Evolutionary conservation across 495 filamentous ascomycete species (phyloP).

Genomic region (Lasiosphaeria ovina): DNA sequence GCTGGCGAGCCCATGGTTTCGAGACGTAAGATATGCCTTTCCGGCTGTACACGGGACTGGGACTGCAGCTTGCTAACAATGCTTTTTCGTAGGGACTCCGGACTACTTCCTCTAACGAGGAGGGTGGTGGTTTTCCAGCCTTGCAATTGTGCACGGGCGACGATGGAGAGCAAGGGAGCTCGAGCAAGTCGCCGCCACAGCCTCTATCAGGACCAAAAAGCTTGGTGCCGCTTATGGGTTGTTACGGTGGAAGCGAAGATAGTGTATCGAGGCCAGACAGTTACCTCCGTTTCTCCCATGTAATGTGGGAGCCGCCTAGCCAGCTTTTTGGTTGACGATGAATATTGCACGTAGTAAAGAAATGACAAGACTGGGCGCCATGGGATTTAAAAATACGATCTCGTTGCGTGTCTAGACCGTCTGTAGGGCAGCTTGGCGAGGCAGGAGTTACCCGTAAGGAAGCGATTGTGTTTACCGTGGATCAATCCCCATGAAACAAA

Average conservation of each 20-base stretch:
- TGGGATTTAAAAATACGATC: too few species aligned
- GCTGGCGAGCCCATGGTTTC: slow-evolving; percentile 99
- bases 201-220: not conserved
- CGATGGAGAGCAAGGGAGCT: slow-evolving; percentile 3
- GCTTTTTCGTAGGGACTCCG: slow-evolving; percentile 62
- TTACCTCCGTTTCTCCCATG: not conserved
- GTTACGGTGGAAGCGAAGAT: not conserved
- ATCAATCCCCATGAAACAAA: too few species aligned
- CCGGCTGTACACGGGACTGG: not conserved
- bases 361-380: too few species aligned
- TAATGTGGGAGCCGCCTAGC: not conserved
- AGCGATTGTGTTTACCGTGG: too few species aligned
- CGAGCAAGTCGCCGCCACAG: slow-evolving; percentile 9
- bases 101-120: slow-evolving; percentile 88
- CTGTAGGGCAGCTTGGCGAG: too few species aligned
- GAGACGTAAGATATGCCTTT: slow-evolving; percentile 57
- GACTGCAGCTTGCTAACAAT: slow-evolving; percentile 14
- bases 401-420: too few species aligned
- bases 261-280: not conserved
- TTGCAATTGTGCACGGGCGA: not conserved
- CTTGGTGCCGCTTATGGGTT: slow-evolving; percentile 1
- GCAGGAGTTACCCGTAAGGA: too few species aligned
- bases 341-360: not conserved
- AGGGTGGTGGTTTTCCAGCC: slow-evolving; percentile 1
- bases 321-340: not conserved